These are phyloP conservation scores for Taphrina populina DNA, from an alignment of 1,139 yeast genomes.

Conservation along the genomic window DNA sequence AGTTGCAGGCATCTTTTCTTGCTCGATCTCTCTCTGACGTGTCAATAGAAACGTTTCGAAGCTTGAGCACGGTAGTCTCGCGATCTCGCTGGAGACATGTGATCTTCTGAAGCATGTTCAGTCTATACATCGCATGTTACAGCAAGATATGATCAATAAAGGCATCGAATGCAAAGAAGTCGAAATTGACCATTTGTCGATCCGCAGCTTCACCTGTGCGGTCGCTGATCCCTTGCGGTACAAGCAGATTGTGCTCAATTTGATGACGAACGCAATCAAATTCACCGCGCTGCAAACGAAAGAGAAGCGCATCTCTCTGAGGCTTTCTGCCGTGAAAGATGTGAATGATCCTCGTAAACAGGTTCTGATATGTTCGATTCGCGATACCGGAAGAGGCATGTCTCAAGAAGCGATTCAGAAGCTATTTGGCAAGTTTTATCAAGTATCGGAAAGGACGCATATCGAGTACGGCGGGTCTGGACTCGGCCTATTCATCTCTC, in stretches of 20 bases:
- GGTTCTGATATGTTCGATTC: constrained; percentile 5
- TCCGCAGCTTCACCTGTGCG: neutral
- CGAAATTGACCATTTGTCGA: neutral
- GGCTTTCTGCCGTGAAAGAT: neutral
- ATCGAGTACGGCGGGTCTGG: constrained; percentile 39
- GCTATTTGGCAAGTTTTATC: constrained; percentile 38
- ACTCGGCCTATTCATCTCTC: constrained; percentile 39
- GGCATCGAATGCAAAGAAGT: constrained; percentile 2
- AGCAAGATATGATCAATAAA: constrained; percentile 2
- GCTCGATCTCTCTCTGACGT: neutral
- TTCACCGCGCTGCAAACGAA: constrained; percentile 1
- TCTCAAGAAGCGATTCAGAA: constrained; percentile 6
- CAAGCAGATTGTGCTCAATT: constrained; percentile 25
- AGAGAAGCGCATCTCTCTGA: neutral
- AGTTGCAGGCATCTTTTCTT: neutral
- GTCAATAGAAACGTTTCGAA: constrained; percentile 6
- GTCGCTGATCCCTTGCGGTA: constrained; percentile 25
- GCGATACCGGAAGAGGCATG: constrained; percentile 31
- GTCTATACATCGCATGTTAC: constrained; percentile 7
- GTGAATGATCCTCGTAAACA: neutral
- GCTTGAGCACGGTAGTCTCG: constrained; percentile 9
- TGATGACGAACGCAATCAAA: constrained; percentile 32
- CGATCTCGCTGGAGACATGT: neutral
- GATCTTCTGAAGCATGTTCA: constrained; percentile 5
- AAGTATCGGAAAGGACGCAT: constrained; percentile 38